Percentiles rank a stretch among this genome's conserved stretches.
Conservation (phyloP, 768 basidiomycete species). For the Tulasnella sp. region DNA sequence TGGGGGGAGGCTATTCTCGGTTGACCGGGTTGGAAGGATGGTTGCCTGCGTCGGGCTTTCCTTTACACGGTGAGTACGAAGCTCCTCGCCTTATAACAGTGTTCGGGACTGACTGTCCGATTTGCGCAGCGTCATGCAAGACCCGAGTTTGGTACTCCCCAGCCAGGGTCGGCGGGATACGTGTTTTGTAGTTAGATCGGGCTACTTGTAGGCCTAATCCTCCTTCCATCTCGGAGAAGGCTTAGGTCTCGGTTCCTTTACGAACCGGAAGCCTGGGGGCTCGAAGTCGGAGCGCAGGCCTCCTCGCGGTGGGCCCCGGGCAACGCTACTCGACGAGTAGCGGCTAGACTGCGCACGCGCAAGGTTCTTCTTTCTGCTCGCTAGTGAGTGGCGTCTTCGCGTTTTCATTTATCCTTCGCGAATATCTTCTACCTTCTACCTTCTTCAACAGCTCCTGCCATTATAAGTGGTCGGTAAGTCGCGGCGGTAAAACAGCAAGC, state of each 20-base stretch:
- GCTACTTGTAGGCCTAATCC: neutral
- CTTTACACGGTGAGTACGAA: too few relatives aligned
- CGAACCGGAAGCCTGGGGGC: conserved; percentile 6
- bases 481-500: too few relatives aligned
- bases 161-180: neutral
- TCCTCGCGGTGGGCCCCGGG: neutral
- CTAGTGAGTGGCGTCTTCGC: too few relatives aligned
- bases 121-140: neutral
- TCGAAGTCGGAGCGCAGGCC: conserved; percentile 9
- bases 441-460: too few relatives aligned
- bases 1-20: too few relatives aligned
- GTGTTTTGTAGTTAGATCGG: neutral
- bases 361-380: neutral
- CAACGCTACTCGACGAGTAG: neutral
- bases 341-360: neutral
- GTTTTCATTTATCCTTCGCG: too few relatives aligned
- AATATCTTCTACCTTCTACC: too few relatives aligned
- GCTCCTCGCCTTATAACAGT: neutral
- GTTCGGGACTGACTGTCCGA: neutral
- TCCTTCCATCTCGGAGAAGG: neutral
- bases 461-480: too few relatives aligned
- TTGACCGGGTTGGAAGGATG: neutral
- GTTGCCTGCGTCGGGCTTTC: neutral
- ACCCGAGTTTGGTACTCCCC: neutral
- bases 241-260: neutral